phyloP scores from a whole-genome alignment of 768 basidiomycete species.

The Rhodotorula kratochvilovae region DNA sequence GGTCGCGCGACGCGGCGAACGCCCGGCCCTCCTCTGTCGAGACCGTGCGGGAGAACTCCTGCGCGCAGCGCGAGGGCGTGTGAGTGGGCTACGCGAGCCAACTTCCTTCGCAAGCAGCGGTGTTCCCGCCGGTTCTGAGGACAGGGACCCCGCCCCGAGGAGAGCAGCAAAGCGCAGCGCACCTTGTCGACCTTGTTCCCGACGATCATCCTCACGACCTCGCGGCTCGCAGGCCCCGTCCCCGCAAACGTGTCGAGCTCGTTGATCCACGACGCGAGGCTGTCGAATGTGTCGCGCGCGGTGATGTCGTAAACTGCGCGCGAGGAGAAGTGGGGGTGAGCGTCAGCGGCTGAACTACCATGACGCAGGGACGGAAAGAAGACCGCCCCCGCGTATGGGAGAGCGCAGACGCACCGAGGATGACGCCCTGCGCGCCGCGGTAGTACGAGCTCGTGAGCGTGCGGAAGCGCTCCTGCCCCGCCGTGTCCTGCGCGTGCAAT shows the following conservation, averaged over 20 bases:
- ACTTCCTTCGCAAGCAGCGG: too few relatives aligned
- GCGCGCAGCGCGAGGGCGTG: not conserved
- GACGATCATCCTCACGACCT: conserved; percentile 89
- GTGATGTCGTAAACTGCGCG: conserved; percentile 88
- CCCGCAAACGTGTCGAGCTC: conserved; percentile 80
- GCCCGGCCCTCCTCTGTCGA: conserved; percentile 67
- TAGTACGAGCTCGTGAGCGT: conserved; percentile 96
- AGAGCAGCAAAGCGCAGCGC: not conserved
- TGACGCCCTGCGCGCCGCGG: conserved; percentile 57
- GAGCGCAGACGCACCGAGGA: conserved; percentile 48
- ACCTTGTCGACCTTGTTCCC: conserved; percentile 88
- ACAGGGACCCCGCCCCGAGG: too few relatives aligned
- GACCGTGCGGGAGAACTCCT: conserved; percentile 91
- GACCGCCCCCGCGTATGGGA: too few relatives aligned
- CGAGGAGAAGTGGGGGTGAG: not conserved
- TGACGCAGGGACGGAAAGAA: not conserved
- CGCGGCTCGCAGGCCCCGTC: conserved; percentile 56
- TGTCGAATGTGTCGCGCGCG: conserved; percentile 85
- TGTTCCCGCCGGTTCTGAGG: too few relatives aligned
- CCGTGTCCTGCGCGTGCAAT: conserved; percentile 71
- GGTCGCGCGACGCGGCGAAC: conserved; percentile 64
- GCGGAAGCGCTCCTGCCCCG: conserved; percentile 87
- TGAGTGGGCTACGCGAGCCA: not conserved
- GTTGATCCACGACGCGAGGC: conserved; percentile 71
- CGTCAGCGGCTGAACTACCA: not conserved